Evolutionary conservation across 1,139 yeast species (phyloP), one percentile per base, ranked within the genome.

Genomic region (Taphrina deformans): DNA sequence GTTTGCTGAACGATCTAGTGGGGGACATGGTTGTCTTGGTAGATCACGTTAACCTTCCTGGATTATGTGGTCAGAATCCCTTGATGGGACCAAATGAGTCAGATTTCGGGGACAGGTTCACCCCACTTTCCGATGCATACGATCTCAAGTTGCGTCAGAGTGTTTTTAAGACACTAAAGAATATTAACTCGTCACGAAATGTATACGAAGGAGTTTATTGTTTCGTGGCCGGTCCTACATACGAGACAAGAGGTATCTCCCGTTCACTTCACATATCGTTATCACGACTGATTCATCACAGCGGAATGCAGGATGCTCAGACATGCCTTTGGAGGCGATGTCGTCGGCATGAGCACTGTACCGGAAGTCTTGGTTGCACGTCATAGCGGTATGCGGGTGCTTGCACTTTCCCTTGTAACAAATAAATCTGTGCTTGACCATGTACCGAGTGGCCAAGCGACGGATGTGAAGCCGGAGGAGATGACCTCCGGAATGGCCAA

Each of bases 281-380:
- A 23, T 5, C 48, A 44, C 10, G 27, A 27, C 35, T 48, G 53
- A 48, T 16, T 18, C 2, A 27, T 5, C 38, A 48, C 6, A 48
- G 97, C 98, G 0, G 98, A 93, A 76, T 88, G 88, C n/a, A 80
- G 96, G 67, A 81, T 86, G 81, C 79, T 92, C 55, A 78, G 85
- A 68, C 26, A 44, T n/a, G 71, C 79, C 10, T 71, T 88, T 55
- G 98, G 98, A 6, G 97, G 91, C 56, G 97, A 93, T 76, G 89
- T 96, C 0, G 98, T 92, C 4, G 99, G 99, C 2, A 93, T 93
- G 99, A 88, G 96, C 67, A 93, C 98, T 0, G 97, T 92, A 40
- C 97, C 99, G 0, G 99, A 93, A 75, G 96, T 90, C 1, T 84
- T 91, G 69, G 87, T 89, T 14, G 98, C 97, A 2, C 86, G 97